These are phyloP conservation scores for Wickerhamiella sorbophila DNA, from an alignment of 805 yeast species.

Conservation along the genomic window DNA sequence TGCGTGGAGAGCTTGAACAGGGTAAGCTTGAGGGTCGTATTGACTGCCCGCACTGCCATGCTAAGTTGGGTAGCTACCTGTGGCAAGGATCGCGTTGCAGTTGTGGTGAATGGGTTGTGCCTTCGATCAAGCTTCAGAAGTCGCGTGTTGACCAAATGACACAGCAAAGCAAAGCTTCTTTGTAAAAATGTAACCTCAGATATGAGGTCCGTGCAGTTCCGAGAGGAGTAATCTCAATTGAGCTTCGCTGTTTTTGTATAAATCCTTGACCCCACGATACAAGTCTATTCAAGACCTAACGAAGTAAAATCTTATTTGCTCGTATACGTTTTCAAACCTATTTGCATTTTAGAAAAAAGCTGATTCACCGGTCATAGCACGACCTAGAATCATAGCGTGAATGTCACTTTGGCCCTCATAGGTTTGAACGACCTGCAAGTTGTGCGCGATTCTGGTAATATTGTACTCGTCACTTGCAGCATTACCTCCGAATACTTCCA, in stretches of 20 bases:
- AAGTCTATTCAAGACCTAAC: too few relatives aligned
- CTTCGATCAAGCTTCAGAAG: conserved; percentile 69
- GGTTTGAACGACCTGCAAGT: conserved; percentile 32
- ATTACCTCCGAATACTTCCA: conserved; percentile 35
- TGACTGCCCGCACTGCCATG: conserved; percentile 65
- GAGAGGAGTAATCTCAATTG: neutral
- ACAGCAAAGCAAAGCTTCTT: conserved; percentile 4
- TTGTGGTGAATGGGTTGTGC: conserved; percentile 92
- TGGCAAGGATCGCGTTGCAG: conserved; percentile 94
- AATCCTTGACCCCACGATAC: too few relatives aligned
- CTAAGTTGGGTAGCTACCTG: conserved; percentile 79
- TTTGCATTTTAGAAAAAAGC: conserved; percentile 21
- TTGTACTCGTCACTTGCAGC: conserved; percentile 33
- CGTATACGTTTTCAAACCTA: neutral
- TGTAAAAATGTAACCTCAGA: too few relatives aligned
- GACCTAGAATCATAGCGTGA: conserved; percentile 30
- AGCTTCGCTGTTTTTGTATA: neutral
- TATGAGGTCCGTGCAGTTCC: too few relatives aligned
- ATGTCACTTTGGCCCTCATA: conserved; percentile 34
- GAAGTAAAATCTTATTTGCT: neutral
- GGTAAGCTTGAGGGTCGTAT: conserved; percentile 80
- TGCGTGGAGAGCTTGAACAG: conserved; percentile 61
- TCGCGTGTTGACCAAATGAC: conserved; percentile 63
- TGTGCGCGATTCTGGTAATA: conserved; percentile 30
- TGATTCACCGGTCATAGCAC: conserved; percentile 30